Base-by-base conservation (phyloP, 192 early-diverging fungal species). In the Entomortierella beljakovae region DNA sequence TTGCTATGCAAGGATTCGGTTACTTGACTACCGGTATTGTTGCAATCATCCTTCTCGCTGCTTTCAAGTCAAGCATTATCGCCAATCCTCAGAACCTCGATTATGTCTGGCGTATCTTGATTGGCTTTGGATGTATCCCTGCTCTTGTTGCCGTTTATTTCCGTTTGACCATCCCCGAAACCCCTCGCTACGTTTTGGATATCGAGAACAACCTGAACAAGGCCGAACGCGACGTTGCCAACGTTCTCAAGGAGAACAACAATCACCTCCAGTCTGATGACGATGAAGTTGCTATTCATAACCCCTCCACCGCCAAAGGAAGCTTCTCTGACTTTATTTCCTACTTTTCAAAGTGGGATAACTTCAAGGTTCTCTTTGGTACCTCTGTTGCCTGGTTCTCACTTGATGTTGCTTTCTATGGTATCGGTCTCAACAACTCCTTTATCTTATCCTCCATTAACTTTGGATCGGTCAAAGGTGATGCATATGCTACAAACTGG, bases 1-100 rank as follows among this genome's bases (percentile, higher is more conserved):
- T 97, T 83, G 92, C 95, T 50, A 96, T 94, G 92, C 95, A 97
- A 71, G 95, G 95, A 31, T 88, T 98, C 64, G 97, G 97, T 64
- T 94, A 93, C 61, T 80, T 98, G 4, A 54, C 91, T 29, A 94
- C 94, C 34, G 88, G 92, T 46, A 73, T 96, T 34, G 92, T 96
- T 57, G 88, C 90, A 34, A 69, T 95, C n/a, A 82, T 92, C 43
- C 82, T 89, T 54, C 85, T 94, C 11, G 87, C 90, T 25, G 90
- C 86, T 68, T 94, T 93, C 87, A 85, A 94, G 74, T 55, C 61
- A 71, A 60, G 80, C 62, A 92, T 98, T 73, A 72, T 87, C 42
- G 81, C 71, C 20, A 89, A 96, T 66, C 76, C 67, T 23, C 43
- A 80, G 8, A 70, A 85, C 48, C 82, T 97, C 42, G 96, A 97